Percentiles rank a stretch among this genome's conserved stretches.
phyloP scores from a whole-genome alignment of 345 rosid species.

The Acer yangbiense region DNA sequence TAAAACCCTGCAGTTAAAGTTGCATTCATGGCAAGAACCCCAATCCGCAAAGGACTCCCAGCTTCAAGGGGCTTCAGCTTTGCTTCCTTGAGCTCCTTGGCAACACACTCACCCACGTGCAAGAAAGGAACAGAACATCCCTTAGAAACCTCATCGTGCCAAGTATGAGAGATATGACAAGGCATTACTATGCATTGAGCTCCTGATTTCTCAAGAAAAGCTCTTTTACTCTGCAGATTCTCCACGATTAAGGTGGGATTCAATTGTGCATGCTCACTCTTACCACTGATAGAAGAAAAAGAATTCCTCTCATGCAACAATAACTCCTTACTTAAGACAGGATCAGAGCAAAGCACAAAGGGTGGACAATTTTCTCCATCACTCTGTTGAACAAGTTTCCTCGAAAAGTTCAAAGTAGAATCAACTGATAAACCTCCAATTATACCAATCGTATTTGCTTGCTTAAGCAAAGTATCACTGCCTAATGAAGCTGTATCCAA shows the following conservation, averaged over 20 bases:
- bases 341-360: slow-evolving; percentile 74
- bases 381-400: slow-evolving; percentile 58
- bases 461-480: slow-evolving; percentile 43
- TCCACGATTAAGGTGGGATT: slow-evolving; percentile 40
- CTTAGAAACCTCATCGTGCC: slow-evolving; percentile 41
- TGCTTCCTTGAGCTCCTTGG: slow-evolving; percentile 50
- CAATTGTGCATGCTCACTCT: slow-evolving; percentile 28
- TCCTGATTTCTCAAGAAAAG: slow-evolving; percentile 48
- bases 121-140: slow-evolving; percentile 44
- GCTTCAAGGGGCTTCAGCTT: slow-evolving; percentile 56
- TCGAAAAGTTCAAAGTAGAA: slow-evolving; percentile 56
- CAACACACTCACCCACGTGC: slow-evolving; percentile 55
- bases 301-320: slow-evolving; percentile 45
- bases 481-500: slow-evolving; percentile 26
- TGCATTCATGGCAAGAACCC: slow-evolving; percentile 40
- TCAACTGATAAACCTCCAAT: slow-evolving; percentile 66
- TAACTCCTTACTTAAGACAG: slow-evolving; percentile 56
- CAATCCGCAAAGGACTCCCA: slow-evolving; percentile 53
- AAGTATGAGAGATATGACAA: slow-evolving; percentile 51
- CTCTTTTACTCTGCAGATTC: slow-evolving; percentile 40
- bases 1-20: slow-evolving; percentile 47
- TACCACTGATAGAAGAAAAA: slow-evolving; percentile 40
- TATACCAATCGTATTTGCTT: slow-evolving; percentile 66
- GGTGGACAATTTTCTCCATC: slow-evolving; percentile 53
- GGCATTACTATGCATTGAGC: slow-evolving; percentile 55